These are phyloP conservation scores for Xylogone sp. DNA, from an alignment of 2,329 filamentous ascomycete species.

Conservation along the genomic window DNA sequence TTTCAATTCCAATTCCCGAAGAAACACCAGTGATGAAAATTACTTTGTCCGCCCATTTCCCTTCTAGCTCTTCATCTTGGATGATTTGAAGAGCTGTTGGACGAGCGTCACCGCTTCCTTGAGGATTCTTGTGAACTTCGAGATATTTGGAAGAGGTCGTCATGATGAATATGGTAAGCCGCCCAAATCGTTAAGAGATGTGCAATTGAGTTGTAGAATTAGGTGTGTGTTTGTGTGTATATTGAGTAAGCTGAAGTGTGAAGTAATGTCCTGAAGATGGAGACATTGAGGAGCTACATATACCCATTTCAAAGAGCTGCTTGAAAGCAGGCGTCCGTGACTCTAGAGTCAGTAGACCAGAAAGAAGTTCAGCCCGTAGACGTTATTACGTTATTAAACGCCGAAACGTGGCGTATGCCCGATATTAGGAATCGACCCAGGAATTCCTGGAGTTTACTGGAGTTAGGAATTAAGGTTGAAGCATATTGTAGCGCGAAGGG, in stretches of 20 bases:
- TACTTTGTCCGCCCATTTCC: conserved; percentile 33
- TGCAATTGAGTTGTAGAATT: too few species aligned
- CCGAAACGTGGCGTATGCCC: neutral
- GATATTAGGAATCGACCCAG: neutral
- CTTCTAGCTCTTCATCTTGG: conserved; percentile 13
- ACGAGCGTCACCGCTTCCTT: conserved; percentile 25
- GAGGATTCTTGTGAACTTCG: conserved; percentile 7
- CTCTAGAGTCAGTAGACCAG: too few species aligned
- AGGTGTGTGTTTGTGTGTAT: too few species aligned
- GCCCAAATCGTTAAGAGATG: too few species aligned
- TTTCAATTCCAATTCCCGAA: conserved; percentile 33
- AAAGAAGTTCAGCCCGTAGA: too few species aligned
- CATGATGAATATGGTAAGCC: neutral
- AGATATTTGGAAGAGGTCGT: conserved; percentile 11
- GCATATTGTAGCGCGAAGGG: too few species aligned
- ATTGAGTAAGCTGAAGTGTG: neutral
- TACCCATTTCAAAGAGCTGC: too few species aligned
- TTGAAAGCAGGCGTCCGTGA: too few species aligned
- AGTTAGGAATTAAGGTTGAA: too few species aligned
- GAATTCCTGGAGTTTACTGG: too few species aligned
- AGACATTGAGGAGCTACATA: too few species aligned
- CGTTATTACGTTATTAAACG: too few species aligned
- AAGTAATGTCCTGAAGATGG: neutral
- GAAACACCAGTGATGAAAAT: conserved; percentile 34
- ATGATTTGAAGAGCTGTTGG: conserved; percentile 31